phyloP scores from a whole-genome alignment of 2,329 filamentous ascomycete species.

The Paraconiothyrium brasiliense region DNA sequence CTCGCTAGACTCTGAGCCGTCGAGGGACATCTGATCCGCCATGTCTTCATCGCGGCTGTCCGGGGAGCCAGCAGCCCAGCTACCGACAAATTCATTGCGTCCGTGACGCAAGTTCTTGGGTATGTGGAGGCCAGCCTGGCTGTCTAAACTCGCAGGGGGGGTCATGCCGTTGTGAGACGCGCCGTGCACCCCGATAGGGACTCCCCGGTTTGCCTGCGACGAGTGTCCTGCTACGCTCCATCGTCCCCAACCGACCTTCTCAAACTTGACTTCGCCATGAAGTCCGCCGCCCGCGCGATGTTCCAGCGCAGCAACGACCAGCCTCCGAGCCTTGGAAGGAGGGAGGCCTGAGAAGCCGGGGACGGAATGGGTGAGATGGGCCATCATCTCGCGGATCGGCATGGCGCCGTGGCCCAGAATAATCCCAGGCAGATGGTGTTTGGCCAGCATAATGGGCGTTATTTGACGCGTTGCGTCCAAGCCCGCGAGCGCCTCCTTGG shows the following conservation, averaged over 20 bases:
- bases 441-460: constrained; percentile 84
- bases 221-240: constrained; percentile 73
- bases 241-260: constrained; percentile 96
- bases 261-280: constrained; percentile 80
- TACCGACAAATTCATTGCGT: constrained; percentile 60
- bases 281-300: constrained; percentile 70
- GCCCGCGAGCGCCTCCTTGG: constrained; percentile 62
- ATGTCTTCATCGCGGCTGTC: constrained; percentile 72
- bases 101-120: constrained; percentile 46
- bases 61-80: constrained; percentile 74
- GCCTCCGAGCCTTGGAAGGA: constrained; percentile 85
- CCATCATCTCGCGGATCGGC: constrained; percentile 95
- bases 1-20: constrained; percentile 70
- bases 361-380: constrained; percentile 89
- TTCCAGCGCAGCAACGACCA: constrained; percentile 93
- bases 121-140: constrained; percentile 57
- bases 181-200: constrained; percentile 54
- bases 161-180: constrained; percentile 49
- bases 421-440: constrained; percentile 89
- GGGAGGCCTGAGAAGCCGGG: constrained; percentile 91
- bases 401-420: constrained; percentile 88
- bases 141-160: constrained; percentile 61
- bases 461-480: constrained; percentile 82
- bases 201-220: constrained; percentile 62
- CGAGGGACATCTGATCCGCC: constrained; percentile 93